These are phyloP conservation scores for Aspergillus sp. DNA, from an alignment of 2,329 filamentous ascomycete species.

Conservation along the genomic window DNA sequence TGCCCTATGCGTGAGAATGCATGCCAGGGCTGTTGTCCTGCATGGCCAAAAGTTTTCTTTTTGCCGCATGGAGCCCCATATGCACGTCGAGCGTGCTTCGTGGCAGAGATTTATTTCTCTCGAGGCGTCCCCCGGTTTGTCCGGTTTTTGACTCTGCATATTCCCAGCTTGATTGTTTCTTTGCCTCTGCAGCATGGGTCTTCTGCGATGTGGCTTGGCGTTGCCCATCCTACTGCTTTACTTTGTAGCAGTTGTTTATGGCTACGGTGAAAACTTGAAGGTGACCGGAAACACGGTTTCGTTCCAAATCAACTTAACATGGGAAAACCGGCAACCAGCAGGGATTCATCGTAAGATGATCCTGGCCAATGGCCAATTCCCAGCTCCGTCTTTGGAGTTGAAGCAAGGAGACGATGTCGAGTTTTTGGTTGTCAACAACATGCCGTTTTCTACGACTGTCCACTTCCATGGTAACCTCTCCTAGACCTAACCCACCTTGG, in stretches of 20 bases:
- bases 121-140: background rate
- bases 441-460: constrained; percentile 25
- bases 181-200: constrained; percentile 4
- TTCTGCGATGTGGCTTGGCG: constrained; percentile 4
- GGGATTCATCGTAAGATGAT: constrained; percentile 29
- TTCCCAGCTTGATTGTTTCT: background rate
- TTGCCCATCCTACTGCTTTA: constrained; percentile 13
- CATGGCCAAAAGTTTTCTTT: background rate
- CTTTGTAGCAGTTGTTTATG: constrained; percentile 9
- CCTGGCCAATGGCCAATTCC: constrained; percentile 29
- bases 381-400: constrained; percentile 26
- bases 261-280: background rate
- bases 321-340: constrained; percentile 28
- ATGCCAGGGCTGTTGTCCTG: background rate
- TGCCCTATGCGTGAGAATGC: background rate
- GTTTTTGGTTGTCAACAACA: constrained; percentile 27
- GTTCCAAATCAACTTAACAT: constrained; percentile 34
- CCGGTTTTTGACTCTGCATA: background rate
- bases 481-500: background rate
- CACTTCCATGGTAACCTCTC: constrained; percentile 32
- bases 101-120: background rate
- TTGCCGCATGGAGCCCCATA: background rate
- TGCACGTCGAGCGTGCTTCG: background rate
- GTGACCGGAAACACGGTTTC: constrained; percentile 16
- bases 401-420: constrained; percentile 29